A percentile compares a stretch with the other conserved stretches of the same genome.
Conservation (phyloP, 2,329 filamentous ascomycete species). For the Penicillium brevicompactum region DNA sequence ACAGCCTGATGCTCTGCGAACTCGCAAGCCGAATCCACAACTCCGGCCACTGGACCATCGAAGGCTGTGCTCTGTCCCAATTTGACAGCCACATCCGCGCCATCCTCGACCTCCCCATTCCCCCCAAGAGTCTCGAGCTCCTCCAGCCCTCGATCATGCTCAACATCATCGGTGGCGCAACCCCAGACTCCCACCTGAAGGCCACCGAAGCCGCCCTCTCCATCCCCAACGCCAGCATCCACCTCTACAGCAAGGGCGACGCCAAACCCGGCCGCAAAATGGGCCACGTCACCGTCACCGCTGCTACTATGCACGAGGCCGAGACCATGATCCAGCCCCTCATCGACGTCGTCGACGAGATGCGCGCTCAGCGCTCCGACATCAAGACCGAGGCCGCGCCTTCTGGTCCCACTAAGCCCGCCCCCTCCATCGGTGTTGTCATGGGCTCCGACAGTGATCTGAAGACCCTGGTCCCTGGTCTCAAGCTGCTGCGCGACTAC, state of each 20-base stretch:
- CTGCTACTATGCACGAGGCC: slow-evolving; percentile 67
- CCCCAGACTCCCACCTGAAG: slow-evolving; percentile 63
- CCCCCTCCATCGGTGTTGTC: slow-evolving; percentile 47
- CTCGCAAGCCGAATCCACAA: slow-evolving; percentile 85
- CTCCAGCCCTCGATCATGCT: slow-evolving; percentile 56
- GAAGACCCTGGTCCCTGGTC: slow-evolving; percentile 47
- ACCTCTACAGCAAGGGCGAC: slow-evolving; percentile 87
- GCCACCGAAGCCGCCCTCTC: slow-evolving; percentile 60
- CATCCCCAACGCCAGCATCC: slow-evolving; percentile 65
- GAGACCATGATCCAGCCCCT: slow-evolving; percentile 70
- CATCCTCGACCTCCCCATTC: slow-evolving; percentile 72
- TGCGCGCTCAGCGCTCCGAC: slow-evolving; percentile 61
- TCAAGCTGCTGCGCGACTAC: slow-evolving; percentile 46
- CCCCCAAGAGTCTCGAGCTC: slow-evolving; percentile 49
- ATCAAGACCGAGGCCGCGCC: slow-evolving; percentile 35
- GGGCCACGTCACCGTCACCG: slow-evolving; percentile 85
- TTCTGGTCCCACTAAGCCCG: slow-evolving; percentile 35
- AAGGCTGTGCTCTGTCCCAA: slow-evolving; percentile 86
- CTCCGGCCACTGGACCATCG: slow-evolving; percentile 93
- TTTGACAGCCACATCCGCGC: slow-evolving; percentile 87
- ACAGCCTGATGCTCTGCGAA: slow-evolving; percentile 78
- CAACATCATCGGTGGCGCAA: slow-evolving; percentile 59
- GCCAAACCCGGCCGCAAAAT: slow-evolving; percentile 90
- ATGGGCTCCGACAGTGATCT: slow-evolving; percentile 54
- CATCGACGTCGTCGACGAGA: slow-evolving; percentile 75